These are phyloP conservation scores for Dendrobium huoshanense DNA, from an alignment of 106 monocot species.

Conservation along the genomic window DNA sequence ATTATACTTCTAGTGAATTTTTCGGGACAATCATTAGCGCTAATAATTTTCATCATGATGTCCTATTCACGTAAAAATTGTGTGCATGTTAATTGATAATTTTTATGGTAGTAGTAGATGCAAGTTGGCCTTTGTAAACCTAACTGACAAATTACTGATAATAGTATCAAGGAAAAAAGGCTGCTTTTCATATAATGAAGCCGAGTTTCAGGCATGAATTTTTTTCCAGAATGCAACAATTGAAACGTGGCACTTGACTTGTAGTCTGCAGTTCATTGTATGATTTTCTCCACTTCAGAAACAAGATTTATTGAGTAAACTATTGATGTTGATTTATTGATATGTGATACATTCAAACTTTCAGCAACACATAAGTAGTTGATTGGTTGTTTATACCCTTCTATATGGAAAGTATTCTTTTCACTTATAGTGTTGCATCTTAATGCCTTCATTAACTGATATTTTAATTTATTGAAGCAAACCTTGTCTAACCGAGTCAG, in stretches of 20 bases:
- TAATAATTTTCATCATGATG: background rate
- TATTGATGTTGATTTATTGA: background rate
- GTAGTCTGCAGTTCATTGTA: background rate
- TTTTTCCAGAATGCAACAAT: background rate
- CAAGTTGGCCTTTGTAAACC: background rate
- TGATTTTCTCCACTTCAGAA: background rate
- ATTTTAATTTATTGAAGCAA: constrained; percentile 21
- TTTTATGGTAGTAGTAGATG: background rate
- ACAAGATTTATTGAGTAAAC: background rate
- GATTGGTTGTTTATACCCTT: background rate
- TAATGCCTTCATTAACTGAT: background rate
- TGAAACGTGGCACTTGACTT: background rate
- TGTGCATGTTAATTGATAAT: background rate
- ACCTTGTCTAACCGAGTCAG: constrained; percentile 27
- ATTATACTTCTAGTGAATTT: background rate
- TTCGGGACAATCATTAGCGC: background rate
- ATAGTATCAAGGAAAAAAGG: background rate
- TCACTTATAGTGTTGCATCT: background rate
- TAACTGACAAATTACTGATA: background rate
- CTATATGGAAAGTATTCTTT: background rate
- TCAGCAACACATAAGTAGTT: background rate
- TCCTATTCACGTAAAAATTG: background rate
- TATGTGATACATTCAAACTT: background rate
- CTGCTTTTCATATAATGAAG: background rate
- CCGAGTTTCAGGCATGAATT: background rate